These are phyloP conservation scores for Cenchrus americanus DNA, from an alignment of 176 grass and related monocot genomes.

Conservation along the genomic window DNA sequence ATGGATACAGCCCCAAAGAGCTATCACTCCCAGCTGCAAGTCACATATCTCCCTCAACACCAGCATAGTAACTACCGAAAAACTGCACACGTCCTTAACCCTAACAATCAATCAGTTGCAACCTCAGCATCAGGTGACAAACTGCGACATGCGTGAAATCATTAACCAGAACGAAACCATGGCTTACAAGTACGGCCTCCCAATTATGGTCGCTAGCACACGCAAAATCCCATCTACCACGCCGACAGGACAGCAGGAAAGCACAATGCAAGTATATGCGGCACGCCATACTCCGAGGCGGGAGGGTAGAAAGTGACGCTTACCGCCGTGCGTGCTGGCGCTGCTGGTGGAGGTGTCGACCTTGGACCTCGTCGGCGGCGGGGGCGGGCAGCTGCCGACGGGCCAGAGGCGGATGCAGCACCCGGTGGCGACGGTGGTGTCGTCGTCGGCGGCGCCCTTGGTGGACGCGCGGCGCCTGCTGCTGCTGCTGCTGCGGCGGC, in stretches of 20 bases:
- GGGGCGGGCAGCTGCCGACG: constrained; percentile 44
- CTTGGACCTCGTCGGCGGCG: constrained; percentile 37
- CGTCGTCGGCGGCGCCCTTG: constrained; percentile 34
- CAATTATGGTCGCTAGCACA: background rate
- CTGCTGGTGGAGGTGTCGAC: constrained; percentile 65
- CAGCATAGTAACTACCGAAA: constrained; percentile 21
- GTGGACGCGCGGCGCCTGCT: constrained; percentile 18
- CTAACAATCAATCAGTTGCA: background rate
- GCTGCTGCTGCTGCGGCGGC: constrained; percentile 33
- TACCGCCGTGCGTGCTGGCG: constrained; percentile 62
- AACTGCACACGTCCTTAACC: background rate
- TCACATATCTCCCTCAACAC: constrained; percentile 9
- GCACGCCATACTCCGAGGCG: background rate
- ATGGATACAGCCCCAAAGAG: background rate
- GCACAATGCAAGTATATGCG: constrained; percentile 11
- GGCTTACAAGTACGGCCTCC: background rate
- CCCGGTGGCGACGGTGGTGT: constrained; percentile 36
- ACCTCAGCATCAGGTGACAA: constrained; percentile 16
- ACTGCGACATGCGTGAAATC: background rate
- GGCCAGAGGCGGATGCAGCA: constrained; percentile 70
- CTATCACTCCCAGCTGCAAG: background rate
- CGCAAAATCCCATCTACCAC: background rate
- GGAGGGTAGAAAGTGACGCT: background rate
- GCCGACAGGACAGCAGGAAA: background rate
- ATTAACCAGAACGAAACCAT: background rate